Evolutionary conservation across 2,329 filamentous ascomycete genomes (phyloP).

Genomic region (Fusarium subtropicale): DNA sequence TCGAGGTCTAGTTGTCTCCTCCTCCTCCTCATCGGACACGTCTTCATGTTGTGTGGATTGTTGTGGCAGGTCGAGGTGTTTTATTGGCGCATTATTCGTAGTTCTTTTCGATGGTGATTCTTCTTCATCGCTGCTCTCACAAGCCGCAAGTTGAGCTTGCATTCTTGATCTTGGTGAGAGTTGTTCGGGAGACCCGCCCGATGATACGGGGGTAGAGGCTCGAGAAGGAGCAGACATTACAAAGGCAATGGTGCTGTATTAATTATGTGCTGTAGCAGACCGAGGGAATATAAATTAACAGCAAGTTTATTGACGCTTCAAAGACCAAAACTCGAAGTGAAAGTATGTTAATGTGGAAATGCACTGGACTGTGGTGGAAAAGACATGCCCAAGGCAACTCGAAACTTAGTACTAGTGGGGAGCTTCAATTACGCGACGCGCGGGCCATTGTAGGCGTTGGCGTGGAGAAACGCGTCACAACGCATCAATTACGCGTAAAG

Average conservation of each 20-base stretch:
- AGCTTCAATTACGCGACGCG: constrained; percentile 50
- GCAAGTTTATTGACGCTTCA: constrained; percentile 3
- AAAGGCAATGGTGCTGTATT: constrained; percentile 8
- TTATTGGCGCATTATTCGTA: constrained; percentile 20
- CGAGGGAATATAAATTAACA: neutral
- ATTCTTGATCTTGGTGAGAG: constrained; percentile 67
- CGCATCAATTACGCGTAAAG: constrained; percentile 39
- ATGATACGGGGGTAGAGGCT: constrained; percentile 59
- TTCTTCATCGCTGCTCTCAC: constrained; percentile 65
- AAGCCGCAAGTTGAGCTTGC: constrained; percentile 62
- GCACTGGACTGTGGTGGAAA: constrained; percentile 14
- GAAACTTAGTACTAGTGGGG: constrained; percentile 27
- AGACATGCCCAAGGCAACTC: constrained; percentile 28
- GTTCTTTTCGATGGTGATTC: constrained; percentile 27
- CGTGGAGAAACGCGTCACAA: constrained; percentile 42
- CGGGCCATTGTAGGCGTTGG: constrained; percentile 39
- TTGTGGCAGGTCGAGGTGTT: constrained; percentile 16
- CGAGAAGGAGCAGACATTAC: constrained; percentile 60
- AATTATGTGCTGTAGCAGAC: neutral
- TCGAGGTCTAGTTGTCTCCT: constrained; percentile 60
- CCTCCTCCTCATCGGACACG: constrained; percentile 59
- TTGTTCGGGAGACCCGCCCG: constrained; percentile 57
- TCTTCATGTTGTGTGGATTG: constrained; percentile 54
- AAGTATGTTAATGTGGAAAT: constrained; percentile 12
- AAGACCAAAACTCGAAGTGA: constrained; percentile 3